Base-by-base conservation (phyloP, 768 basidiomycete genomes). In the Lepiota venenata region DNA sequence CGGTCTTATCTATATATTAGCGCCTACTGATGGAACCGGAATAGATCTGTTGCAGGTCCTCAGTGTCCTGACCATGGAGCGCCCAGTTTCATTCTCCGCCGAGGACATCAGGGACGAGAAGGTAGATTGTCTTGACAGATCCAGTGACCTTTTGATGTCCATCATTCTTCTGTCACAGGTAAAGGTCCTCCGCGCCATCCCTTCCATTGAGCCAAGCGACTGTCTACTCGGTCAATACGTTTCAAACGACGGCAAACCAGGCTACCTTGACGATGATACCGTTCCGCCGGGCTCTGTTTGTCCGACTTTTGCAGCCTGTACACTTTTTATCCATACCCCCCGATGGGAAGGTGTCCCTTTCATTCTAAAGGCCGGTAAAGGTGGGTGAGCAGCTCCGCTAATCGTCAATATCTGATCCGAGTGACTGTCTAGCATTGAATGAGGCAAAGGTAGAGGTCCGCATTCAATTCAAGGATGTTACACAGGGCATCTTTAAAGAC, bases 101-200 rank as follows among this genome's bases (percentile, higher is more conserved):
- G 95, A 99, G 71, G 96, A 98, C 67, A 93, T 99, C 64, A 92
- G 96, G 50, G 93, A 98, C 66, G 97, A 99, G 74, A 99, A 99
- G 88, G 95, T 90, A 63, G 46, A 51, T 15, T 10, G 56, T 57
- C 36, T 50, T 36, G 49, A 42, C 56, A 45, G 27, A 35, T 40
- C 39, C 46, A 15, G 46, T 5, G 36, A 35, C 29, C 50, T 6
- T 27, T 38, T 22, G 36, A 47, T 47, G 60, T 56, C 51, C 25
- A 47, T 11, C 54, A 32, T 37, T 40, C 40, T 47, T 47, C 10
- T 11, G 32, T 21, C 21, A 35, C 65, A 96, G 93, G 96, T 98
- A 71, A 99, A 99, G 78, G 93, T 98, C 21, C 81, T 99, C 47
- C 88, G 95, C 35, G 80, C 83, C 44, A 98, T 99, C 64, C 86